A percentile compares a stretch with the other conserved stretches of the same genome.
Conservation (phyloP, 352 stramenopile genomes). For the Phytophthora pinifolia region DNA sequence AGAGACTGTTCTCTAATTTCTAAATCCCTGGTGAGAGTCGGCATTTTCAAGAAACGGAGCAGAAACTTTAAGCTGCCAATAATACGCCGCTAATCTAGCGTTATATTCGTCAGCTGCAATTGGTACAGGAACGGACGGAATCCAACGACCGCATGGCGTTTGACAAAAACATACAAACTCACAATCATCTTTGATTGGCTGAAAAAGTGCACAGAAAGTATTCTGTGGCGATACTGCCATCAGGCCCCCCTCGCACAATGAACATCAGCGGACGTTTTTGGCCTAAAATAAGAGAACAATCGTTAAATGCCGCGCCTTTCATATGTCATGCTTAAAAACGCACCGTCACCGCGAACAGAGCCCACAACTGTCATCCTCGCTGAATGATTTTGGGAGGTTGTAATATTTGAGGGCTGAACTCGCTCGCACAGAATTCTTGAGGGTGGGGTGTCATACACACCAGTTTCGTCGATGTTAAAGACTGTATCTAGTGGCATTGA, state of each 20-base stretch:
- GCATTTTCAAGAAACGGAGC: no score
- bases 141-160: no score
- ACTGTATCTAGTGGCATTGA: neutral
- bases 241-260: neutral
- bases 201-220: no score
- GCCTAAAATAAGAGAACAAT: neutral
- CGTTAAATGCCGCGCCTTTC: neutral
- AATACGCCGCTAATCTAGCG: no score
- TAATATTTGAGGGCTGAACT: neutral
- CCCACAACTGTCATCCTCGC: slow-evolving; percentile 1
- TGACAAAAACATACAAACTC: no score
- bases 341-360: neutral
- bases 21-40: no score
- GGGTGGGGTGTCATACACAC: neutral
- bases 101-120: no score
- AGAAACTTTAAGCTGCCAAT: no score
- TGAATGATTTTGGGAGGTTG: neutral
- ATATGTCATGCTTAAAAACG: neutral
- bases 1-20: no score
- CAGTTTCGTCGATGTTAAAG: neutral
- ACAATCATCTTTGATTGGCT: no score
- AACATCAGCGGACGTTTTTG: neutral
- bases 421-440: neutral
- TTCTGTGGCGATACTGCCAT: neutral
- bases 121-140: no score